These are phyloP conservation scores for Fusarium penzigii DNA, from an alignment of 2,329 filamentous ascomycete genomes.

Conservation along the genomic window DNA sequence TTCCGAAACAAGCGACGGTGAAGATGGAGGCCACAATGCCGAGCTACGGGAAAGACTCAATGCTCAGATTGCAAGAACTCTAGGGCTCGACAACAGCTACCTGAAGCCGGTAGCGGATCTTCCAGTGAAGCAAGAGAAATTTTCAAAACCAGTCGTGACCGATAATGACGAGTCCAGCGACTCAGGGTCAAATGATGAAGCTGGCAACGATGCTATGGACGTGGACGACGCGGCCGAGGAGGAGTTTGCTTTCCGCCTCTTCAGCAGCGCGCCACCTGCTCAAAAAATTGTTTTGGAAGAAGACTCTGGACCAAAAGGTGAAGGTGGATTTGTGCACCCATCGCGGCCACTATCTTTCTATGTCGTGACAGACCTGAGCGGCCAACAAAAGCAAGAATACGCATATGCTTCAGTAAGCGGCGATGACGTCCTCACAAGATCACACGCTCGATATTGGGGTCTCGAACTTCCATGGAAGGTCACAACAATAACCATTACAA, in stretches of 20 bases:
- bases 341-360: conserved; percentile 51
- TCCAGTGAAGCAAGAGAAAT: neutral
- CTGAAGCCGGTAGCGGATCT: conserved; percentile 1
- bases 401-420: conserved; percentile 50
- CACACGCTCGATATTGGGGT: conserved; percentile 53
- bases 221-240: conserved; percentile 16
- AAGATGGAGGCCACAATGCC: conserved; percentile 36
- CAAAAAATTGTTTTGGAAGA: conserved; percentile 54
- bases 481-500: conserved; percentile 42
- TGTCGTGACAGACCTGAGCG: conserved; percentile 41
- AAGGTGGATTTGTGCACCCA: conserved; percentile 35
- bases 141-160: conserved; percentile 7
- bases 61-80: conserved; percentile 48
- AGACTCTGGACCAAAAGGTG: conserved; percentile 39
- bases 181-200: conserved; percentile 7
- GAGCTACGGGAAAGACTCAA: conserved; percentile 47
- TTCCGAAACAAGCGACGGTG: conserved; percentile 24
- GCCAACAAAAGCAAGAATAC: conserved; percentile 42
- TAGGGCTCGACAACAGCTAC: conserved; percentile 41
- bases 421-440: conserved; percentile 49
- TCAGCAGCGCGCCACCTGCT: conserved; percentile 46
- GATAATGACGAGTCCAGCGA: conserved; percentile 8
- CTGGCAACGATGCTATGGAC: conserved; percentile 13
- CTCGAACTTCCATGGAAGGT: conserved; percentile 63
- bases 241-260: conserved; percentile 60